Conservation (phyloP, 768 basidiomycete genomes). For the Auricularia auricula-judae region DNA sequence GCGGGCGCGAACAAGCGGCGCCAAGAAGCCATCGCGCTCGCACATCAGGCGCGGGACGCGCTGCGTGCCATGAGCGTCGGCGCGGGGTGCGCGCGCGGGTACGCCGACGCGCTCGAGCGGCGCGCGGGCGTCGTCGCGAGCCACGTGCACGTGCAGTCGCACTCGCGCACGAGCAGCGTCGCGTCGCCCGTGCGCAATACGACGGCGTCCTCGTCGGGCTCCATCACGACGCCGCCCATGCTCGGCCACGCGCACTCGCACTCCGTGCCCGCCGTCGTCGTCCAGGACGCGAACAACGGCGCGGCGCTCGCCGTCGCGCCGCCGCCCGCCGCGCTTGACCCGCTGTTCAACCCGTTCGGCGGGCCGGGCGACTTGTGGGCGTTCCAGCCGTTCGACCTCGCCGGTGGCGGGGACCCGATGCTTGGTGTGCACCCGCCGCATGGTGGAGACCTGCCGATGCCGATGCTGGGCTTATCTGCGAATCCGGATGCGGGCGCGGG, state of each 20-base stretch:
- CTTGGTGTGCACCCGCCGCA: neutral
- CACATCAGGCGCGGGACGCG: neutral
- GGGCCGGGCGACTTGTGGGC: neutral
- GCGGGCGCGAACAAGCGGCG: neutral
- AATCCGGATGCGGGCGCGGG: neutral
- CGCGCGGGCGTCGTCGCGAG: neutral
- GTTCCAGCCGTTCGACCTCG: too few species aligned
- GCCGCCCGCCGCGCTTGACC: neutral
- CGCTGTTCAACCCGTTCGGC: neutral
- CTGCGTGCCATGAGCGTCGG: neutral
- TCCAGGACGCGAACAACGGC: neutral
- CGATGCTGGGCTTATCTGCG: neutral
- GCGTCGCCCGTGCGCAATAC: neutral
- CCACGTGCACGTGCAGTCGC: neutral
- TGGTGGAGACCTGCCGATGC: neutral
- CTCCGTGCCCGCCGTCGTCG: neutral
- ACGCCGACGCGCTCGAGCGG: neutral
- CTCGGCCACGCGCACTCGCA: neutral
- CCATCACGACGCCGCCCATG: too few species aligned
- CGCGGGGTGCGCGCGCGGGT: neutral
- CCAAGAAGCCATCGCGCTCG: neutral
- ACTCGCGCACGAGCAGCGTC: too few species aligned
- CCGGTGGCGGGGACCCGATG: neutral
- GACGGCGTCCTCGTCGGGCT: neutral
- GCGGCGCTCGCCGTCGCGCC: neutral